Evolutionary conservation across 139 green algal genomes (phyloP), one percentile per base, ranked within the genome.

Genomic region (Closterium sp.): DNA sequence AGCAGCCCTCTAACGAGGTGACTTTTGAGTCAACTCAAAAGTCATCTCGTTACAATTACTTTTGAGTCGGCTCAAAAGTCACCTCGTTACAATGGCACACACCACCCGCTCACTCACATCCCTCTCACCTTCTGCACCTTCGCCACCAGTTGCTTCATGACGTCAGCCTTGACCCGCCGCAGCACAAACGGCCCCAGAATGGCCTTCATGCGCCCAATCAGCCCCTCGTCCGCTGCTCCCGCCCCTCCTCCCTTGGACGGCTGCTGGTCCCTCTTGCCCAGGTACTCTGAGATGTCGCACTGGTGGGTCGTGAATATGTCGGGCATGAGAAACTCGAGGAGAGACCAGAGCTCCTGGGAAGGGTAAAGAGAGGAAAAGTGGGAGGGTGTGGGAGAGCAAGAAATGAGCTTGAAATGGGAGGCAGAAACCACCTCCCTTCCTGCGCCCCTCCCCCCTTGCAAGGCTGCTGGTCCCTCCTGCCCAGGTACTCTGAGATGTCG

Each of bases 171-270:
- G 3, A 98, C 91, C 25, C 97, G 95, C 31, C 97, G 95, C 93
- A 98, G 96, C 91, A 99, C 96, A 93, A 99, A 98, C 81, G 97
- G 97, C 32, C 93, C 95, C 93, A 99, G 95, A 91, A 99, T 93
- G 21, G 84, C 21, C 90, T 97, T 97, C 96, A 98, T 97, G 91
- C 96, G 95, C 36, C 96, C 92, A n/a, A 96, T 96, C 43, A 97
- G 95, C 84, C 92, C 88, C 10, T 25, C 85, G 9, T 66, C 43
- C 1, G 43, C 43, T 66, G 43, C 66, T 87, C 91, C 66, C 84
- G 87, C 38, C 90, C 81, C 31, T 84, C 38, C 85, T 28, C 36
- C 81, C 89, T 28, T 28, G 86, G 19, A 10, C 9, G 38, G 21
- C 30, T 7, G 23, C 33, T 33, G 31, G 88, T 33, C 88, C 23